These are phyloP conservation scores for Gossypium sturtianum DNA, from an alignment of 345 rosid species.

Conservation along the genomic window DNA sequence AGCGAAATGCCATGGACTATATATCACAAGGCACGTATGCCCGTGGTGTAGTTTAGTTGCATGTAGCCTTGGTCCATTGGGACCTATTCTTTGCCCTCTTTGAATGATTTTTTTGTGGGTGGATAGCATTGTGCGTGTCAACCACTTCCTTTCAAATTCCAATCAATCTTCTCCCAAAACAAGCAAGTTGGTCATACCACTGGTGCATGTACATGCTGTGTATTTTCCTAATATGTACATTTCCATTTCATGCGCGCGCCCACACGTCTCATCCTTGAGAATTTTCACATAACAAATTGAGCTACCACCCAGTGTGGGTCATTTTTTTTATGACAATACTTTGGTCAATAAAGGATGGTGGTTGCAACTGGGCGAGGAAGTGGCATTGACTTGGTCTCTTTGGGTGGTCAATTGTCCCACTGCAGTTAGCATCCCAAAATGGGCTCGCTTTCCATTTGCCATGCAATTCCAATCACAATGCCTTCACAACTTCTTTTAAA, in stretches of 20 bases:
- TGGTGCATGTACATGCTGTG: background rate
- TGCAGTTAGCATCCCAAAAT: background rate
- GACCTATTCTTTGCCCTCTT: background rate
- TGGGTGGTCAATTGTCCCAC: background rate
- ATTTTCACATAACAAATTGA: background rate
- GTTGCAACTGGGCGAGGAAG: background rate
- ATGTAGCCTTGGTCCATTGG: background rate
- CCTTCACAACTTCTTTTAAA: too few relatives aligned
- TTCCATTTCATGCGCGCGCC: background rate
- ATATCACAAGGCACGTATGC: slow-evolving; percentile 10
- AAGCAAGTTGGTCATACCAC: background rate
- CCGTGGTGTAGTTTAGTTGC: too few relatives aligned
- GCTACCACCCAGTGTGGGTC: background rate
- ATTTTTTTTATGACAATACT: background rate
- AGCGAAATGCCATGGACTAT: slow-evolving; percentile 15
- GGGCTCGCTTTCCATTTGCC: background rate
- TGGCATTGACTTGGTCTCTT: background rate
- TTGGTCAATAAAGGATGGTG: background rate
- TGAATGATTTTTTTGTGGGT: background rate
- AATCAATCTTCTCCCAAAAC: background rate
- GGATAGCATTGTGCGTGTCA: background rate
- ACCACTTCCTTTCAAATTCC: background rate
- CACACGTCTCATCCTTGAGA: background rate
- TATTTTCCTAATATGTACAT: background rate
- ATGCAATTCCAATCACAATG: too few relatives aligned